Conservation (phyloP, 2,329 filamentous ascomycete species). For the Claviceps pusilla region DNA sequence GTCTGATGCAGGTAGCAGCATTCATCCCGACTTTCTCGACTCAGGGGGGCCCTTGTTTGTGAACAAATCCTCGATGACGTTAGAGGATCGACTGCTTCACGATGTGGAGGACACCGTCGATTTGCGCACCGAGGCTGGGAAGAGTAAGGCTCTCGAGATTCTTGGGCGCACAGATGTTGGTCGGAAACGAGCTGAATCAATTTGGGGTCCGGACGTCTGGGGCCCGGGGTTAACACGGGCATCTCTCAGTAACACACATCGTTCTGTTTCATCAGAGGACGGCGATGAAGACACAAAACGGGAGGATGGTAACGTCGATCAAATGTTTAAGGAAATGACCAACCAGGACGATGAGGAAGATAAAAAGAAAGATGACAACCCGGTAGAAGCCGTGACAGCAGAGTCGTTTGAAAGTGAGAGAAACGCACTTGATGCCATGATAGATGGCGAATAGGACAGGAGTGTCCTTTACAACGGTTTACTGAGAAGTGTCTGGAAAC, state of each 20-base stretch:
- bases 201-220: constrained; percentile 38
- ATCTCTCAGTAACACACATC: constrained; percentile 14
- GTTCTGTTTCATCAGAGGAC: constrained; percentile 14
- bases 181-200: constrained; percentile 32
- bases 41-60: constrained; percentile 28
- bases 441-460: constrained; percentile 25
- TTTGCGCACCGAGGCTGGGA: constrained; percentile 29
- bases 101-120: constrained; percentile 31
- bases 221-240: constrained; percentile 13
- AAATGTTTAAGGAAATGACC: constrained; percentile 42
- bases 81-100: constrained; percentile 37
- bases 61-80: constrained; percentile 24
- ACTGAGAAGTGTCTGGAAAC: neutral
- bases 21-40: constrained; percentile 30
- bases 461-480: neutral
- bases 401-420: constrained; percentile 30
- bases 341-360: constrained; percentile 34
- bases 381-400: constrained; percentile 23
- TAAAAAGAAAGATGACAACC: constrained; percentile 20
- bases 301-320: constrained; percentile 34
- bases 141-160: constrained; percentile 37
- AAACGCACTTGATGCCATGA: constrained; percentile 30
- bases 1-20: constrained; percentile 24
- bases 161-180: constrained; percentile 34
- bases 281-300: constrained; percentile 19